These are phyloP conservation scores for Xerocomus amazonicus DNA, from an alignment of 1,284 basidiomycete species.

Conservation along the genomic window DNA sequence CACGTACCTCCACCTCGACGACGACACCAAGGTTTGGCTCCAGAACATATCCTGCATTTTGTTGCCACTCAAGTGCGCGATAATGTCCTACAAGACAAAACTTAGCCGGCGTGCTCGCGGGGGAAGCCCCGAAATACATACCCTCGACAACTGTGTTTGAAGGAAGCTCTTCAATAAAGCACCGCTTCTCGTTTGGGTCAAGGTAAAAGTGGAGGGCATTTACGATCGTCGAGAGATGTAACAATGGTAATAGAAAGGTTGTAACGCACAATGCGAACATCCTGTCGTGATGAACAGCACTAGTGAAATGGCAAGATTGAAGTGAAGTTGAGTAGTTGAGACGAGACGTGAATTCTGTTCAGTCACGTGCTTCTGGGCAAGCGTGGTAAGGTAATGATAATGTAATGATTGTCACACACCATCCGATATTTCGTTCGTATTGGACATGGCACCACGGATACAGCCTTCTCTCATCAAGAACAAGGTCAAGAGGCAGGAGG, in stretches of 20 bases:
- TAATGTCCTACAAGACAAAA: constrained; percentile 72
- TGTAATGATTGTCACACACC: no score
- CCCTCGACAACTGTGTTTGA: constrained; percentile 96
- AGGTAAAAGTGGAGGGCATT: constrained; percentile 81
- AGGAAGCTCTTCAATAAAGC: constrained; percentile 98
- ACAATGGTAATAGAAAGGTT: constrained; percentile 16
- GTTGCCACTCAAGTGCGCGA: constrained; percentile 87
- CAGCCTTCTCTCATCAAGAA: constrained; percentile 74
- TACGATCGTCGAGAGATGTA: constrained; percentile 20
- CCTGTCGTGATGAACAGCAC: constrained; percentile 6
- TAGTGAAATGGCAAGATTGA: no score
- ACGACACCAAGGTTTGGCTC: constrained; percentile 84
- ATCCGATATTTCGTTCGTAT: no score
- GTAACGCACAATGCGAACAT: constrained; percentile 26
- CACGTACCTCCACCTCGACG: constrained; percentile 80
- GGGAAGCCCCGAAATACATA: constrained; percentile 32
- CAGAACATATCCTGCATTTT: constrained; percentile 61
- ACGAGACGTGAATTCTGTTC: background rate
- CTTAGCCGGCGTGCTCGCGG: constrained; percentile 7
- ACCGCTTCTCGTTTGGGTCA: constrained; percentile 87
- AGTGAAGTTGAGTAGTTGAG: no score
- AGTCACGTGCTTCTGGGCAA: constrained; percentile 23
- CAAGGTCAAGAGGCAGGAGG: constrained; percentile 79
- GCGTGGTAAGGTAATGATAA: no score
- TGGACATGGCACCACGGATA: constrained; percentile 53